Percentiles rank a stretch among this genome's conserved stretches.
Conservation (phyloP, 306 rosid genomes). For the Prunus fruticosa region DNA sequence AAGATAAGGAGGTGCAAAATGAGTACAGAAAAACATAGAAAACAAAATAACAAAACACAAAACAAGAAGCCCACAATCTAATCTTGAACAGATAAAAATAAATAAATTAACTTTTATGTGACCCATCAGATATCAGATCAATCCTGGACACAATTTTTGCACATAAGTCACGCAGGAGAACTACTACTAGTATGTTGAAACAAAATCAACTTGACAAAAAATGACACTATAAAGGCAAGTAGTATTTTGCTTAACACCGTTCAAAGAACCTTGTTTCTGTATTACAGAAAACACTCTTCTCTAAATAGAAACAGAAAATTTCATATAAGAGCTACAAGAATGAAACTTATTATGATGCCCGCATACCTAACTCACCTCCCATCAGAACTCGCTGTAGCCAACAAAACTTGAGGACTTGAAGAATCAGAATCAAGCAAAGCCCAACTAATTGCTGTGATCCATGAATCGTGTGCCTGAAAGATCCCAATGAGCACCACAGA, state of each 20-base stretch:
- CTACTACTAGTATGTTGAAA: background rate
- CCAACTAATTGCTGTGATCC: slow-evolving; percentile 76
- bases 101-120: background rate
- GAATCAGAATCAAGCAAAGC: slow-evolving; percentile 49
- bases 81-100: background rate
- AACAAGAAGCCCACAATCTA: background rate
- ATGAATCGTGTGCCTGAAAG: slow-evolving; percentile 70
- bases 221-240: background rate
- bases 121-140: background rate
- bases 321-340: slow-evolving; percentile 12
- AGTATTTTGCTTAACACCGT: background rate
- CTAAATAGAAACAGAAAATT: background rate
- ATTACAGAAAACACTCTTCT: background rate
- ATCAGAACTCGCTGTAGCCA: slow-evolving; percentile 81
- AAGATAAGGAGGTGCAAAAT: slow-evolving; percentile 11
- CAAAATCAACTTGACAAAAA: slow-evolving; percentile 1
- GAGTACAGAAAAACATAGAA: background rate
- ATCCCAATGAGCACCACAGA: slow-evolving; percentile 50
- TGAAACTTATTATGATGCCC: slow-evolving; percentile 8
- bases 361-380: slow-evolving; percentile 73
- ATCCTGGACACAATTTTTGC: background rate
- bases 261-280: background rate
- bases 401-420: slow-evolving; percentile 61
- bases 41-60: background rate
- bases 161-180: background rate